Percentiles rank a stretch among this genome's conserved stretches.
phyloP scores from a whole-genome alignment of 352 stramenopile genomes.

The Pythium aristosporum region DNA sequence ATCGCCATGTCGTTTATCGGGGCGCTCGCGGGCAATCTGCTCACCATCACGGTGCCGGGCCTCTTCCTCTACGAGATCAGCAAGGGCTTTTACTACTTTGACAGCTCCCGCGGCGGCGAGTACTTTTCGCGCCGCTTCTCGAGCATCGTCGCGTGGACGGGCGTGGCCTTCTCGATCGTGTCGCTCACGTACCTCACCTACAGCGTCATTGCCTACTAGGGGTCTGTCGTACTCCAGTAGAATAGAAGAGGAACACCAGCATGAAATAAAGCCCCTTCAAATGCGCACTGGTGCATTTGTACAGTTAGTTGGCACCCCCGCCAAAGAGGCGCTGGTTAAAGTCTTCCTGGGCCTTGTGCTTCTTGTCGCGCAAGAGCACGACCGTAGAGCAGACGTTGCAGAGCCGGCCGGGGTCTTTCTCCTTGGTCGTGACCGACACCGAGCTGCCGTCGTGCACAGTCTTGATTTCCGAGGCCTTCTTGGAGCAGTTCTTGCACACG shows the following conservation, averaged over 20 bases:
- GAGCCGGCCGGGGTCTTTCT: slow-evolving; percentile 64
- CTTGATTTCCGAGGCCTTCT: slow-evolving; percentile 73
- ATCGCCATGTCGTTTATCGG: slow-evolving; percentile 80
- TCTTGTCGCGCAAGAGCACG: slow-evolving; percentile 70
- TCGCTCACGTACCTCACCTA: slow-evolving; percentile 74
- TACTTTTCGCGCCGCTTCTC: slow-evolving; percentile 60
- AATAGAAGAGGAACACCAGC: background rate
- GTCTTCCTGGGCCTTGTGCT: slow-evolving; percentile 64
- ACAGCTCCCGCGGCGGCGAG: slow-evolving; percentile 35
- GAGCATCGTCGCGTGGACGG: slow-evolving; percentile 47
- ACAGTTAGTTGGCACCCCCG: slow-evolving; percentile 58
- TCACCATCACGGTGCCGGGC: slow-evolving; percentile 69
- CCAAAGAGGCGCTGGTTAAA: slow-evolving; percentile 84
- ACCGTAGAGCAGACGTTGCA: slow-evolving; percentile 82
- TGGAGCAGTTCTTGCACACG: slow-evolving; percentile 83
- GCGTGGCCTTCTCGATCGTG: slow-evolving; percentile 51
- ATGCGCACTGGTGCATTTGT: background rate
- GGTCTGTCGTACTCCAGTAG: background rate
- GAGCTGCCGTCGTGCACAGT: slow-evolving; percentile 26
- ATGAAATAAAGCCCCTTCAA: too few relatives aligned
- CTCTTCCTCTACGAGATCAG: slow-evolving; percentile 77
- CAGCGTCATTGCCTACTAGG: slow-evolving; percentile 31
- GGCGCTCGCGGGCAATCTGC: slow-evolving; percentile 65
- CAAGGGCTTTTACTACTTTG: slow-evolving; percentile 44
- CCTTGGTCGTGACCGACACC: slow-evolving; percentile 31